Conservation (phyloP, 2,329 filamentous ascomycete species). For the Cryphonectria parasitica region DNA sequence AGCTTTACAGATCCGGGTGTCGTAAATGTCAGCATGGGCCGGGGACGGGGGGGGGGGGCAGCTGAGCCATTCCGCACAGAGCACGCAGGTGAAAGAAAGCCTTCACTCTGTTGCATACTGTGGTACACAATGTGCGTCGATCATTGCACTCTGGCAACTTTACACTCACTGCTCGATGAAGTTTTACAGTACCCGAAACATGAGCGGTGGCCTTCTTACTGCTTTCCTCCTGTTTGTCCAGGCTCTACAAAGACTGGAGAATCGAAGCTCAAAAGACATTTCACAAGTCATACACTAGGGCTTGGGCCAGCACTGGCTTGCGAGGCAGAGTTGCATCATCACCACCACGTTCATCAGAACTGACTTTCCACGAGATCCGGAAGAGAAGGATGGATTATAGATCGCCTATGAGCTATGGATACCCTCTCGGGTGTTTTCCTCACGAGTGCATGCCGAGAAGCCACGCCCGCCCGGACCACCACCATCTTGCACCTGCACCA, state of each 20-base stretch:
- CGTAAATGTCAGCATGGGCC: not conserved
- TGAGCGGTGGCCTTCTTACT: not conserved
- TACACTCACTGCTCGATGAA: not conserved
- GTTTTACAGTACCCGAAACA: too few relatives aligned
- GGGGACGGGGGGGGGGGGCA: not conserved
- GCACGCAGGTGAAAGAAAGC: not conserved
- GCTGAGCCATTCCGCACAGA: not conserved
- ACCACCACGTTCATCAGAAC: not conserved
- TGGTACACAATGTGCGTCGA: not conserved
- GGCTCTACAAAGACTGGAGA: not conserved
- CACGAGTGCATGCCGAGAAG: not conserved
- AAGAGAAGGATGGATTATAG: not conserved
- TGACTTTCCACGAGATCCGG: not conserved
- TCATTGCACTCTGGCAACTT: not conserved
- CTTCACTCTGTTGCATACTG: not conserved
- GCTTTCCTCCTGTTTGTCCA: not conserved
- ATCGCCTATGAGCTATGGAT: not conserved
- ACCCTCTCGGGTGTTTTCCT: not conserved
- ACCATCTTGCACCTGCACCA: not conserved
- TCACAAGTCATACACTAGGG: not conserved
- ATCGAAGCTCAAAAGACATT: too few relatives aligned
- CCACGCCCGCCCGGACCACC: not conserved
- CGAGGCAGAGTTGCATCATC: not conserved
- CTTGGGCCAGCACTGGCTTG: not conserved
- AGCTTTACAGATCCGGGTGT: constrained; percentile 8